Evolutionary conservation across 805 yeast genomes (phyloP).

Genomic region (Metschnikowia santaceciliae): DNA sequence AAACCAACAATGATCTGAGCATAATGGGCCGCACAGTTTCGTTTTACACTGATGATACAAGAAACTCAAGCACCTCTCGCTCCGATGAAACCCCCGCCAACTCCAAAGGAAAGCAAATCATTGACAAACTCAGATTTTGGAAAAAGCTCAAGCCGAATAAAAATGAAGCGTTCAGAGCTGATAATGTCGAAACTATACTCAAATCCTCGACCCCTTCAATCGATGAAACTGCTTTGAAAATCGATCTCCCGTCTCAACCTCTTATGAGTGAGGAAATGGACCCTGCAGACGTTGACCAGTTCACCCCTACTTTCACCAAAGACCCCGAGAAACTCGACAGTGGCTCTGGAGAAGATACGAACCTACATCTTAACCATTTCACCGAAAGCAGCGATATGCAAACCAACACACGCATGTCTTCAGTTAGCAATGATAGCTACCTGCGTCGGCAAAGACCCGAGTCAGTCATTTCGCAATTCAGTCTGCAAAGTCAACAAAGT

Average conservation of each 20-base stretch:
- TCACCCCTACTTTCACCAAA: neutral
- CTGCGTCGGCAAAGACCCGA: constrained; percentile 30
- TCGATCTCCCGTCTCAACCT: constrained; percentile 3
- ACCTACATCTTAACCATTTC: neutral
- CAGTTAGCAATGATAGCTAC: constrained; percentile 10
- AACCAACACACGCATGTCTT: neutral
- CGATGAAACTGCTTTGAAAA: constrained; percentile 3
- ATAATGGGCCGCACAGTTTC: constrained; percentile 20
- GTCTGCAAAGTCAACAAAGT: constrained; percentile 38
- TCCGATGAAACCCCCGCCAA: neutral
- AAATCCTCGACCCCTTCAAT: neutral
- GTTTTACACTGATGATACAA: constrained; percentile 21
- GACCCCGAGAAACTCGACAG: neutral
- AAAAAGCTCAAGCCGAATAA: constrained; percentile 19
- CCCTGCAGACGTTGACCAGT: neutral
- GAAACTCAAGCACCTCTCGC: neutral
- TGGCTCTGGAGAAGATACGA: neutral
- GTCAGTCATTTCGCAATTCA: constrained; percentile 37
- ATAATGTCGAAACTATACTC: neutral
- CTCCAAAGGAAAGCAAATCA: constrained; percentile 22
- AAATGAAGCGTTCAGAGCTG: neutral
- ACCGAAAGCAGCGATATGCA: neutral
- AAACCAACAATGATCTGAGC: constrained; percentile 2
- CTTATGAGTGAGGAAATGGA: neutral
- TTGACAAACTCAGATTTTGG: constrained; percentile 40